Evolutionary conservation across 371 early-diverging fungal genomes (phyloP), one percentile per base, ranked within the genome.

Genomic region (Dichotomocladium elegans): DNA sequence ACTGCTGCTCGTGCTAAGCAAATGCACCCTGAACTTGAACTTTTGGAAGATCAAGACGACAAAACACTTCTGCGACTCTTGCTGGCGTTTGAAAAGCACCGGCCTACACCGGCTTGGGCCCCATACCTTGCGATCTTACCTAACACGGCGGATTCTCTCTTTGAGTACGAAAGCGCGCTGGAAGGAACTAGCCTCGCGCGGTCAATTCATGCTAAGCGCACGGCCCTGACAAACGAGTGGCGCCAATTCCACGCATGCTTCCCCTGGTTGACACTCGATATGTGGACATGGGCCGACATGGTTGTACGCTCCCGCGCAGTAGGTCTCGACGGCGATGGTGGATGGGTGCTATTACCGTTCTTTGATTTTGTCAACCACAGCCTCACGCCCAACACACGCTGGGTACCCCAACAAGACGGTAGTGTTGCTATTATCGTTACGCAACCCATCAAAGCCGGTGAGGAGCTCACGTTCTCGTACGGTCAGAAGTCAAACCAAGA

Each of bases 401-500:
- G 85, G 85, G 58, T 73, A 21, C 55, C 71, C 1, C 60, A 63
- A 27, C 22, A 45, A 1, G 33, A 43, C 6, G 45, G 49, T 21
- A 58, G 50, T 11, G 27, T 68, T 7, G 34, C 27, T 4, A 26
- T 65, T 12, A 41, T 64, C 2, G 43, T 44, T 10, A 26, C 29
- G 12, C 1, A 2, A 25, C 45, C 24, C 11, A n/a, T 10, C 19
- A 29, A 34, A 6, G 58, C 50, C 4, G 55, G 55, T 6, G 41
- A 56, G 1, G 73, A 81, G 22, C 51, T 77, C 12, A 58, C 59
- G 15, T 25, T 83, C 1, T 81, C 79, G 0, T 84, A 85, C 55
- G 86, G 82, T 6, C 73, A 66, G 7, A 86, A 86, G 47, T 66
- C 87, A 11, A 88, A 86, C 55, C 66, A 66, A 45, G 87, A 88